phyloP scores from a whole-genome alignment of 164 flowering plant genomes.

The Vitis vinifera region DNA sequence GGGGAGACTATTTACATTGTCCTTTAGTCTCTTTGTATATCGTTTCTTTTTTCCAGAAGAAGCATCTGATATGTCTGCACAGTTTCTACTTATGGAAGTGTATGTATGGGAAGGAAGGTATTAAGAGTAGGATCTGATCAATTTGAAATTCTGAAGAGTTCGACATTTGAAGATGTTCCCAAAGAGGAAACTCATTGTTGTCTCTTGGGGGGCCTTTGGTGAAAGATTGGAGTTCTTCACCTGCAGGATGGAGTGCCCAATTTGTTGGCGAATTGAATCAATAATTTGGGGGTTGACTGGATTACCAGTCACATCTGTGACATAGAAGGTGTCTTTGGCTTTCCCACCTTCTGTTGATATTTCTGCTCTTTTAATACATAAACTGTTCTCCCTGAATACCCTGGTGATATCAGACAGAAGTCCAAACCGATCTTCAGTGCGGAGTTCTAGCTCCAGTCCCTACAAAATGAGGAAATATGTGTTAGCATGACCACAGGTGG shows the following conservation, averaged over 20 bases:
- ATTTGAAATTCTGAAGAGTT: slow-evolving; percentile 44
- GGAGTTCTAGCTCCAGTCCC: slow-evolving; percentile 79
- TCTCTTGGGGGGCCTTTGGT: slow-evolving; percentile 41
- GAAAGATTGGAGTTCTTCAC: slow-evolving; percentile 46
- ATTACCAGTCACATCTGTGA: slow-evolving; percentile 72
- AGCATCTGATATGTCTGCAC: slow-evolving; percentile 16
- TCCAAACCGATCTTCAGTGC: slow-evolving; percentile 73
- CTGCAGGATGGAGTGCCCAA: slow-evolving; percentile 52
- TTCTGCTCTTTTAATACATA: slow-evolving; percentile 73
- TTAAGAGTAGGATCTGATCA: slow-evolving; percentile 56
- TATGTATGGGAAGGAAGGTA: not conserved
- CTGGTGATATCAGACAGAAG: slow-evolving; percentile 87
- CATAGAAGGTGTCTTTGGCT: slow-evolving; percentile 73
- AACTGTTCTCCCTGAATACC: slow-evolving; percentile 80
- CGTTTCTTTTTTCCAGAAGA: slow-evolving; percentile 4
- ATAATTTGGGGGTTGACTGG: slow-evolving; percentile 68
- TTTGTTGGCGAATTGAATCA: slow-evolving; percentile 61
- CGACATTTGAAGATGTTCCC: slow-evolving; percentile 62
- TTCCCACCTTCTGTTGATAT: slow-evolving; percentile 68
- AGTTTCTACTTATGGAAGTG: slow-evolving; percentile 8
- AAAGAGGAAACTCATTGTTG: slow-evolving; percentile 54
- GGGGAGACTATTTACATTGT: slow-evolving; percentile 9
- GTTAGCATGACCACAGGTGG: not conserved
- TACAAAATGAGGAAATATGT: slow-evolving; percentile 24
- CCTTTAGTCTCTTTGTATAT: not conserved